phyloP scores from a whole-genome alignment of 306 rosid species.

The Amphicarpaea edgeworthii region DNA sequence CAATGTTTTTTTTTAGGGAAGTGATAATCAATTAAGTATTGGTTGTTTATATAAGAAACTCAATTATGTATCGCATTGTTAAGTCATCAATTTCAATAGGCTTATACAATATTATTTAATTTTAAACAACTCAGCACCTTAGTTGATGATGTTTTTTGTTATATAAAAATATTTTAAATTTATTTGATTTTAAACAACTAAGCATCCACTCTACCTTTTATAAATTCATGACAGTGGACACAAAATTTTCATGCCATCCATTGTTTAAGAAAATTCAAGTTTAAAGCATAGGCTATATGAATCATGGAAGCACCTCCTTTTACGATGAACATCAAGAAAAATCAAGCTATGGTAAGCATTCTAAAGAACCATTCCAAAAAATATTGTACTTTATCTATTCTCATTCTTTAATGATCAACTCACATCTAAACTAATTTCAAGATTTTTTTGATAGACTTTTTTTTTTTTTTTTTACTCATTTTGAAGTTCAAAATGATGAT shows the following conservation, averaged over 20 bases:
- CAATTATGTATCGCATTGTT: too few relatives aligned
- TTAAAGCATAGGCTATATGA: background rate
- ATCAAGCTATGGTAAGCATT: constrained; percentile 9
- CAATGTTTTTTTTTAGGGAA: too few relatives aligned
- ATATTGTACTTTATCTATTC: background rate
- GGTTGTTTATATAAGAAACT: too few relatives aligned
- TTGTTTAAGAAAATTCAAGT: background rate
- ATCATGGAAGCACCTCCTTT: background rate
- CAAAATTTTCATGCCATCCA: background rate
- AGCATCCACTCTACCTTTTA: background rate
- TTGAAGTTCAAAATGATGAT: background rate
- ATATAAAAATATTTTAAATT: too few relatives aligned
- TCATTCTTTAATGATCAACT: background rate
- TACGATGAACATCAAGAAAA: background rate
- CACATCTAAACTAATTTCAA: background rate
- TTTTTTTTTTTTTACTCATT: background rate
- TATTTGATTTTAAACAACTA: too few relatives aligned
- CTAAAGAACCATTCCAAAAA: background rate
- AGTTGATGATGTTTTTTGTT: too few relatives aligned
- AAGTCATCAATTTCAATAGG: too few relatives aligned
- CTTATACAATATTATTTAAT: too few relatives aligned
- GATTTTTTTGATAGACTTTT: background rate
- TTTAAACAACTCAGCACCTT: too few relatives aligned
- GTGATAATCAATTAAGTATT: too few relatives aligned
- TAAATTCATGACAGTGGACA: background rate